These are phyloP conservation scores for Escovopsis weberi DNA, from an alignment of 2,329 filamentous ascomycete species.

Conservation along the genomic window DNA sequence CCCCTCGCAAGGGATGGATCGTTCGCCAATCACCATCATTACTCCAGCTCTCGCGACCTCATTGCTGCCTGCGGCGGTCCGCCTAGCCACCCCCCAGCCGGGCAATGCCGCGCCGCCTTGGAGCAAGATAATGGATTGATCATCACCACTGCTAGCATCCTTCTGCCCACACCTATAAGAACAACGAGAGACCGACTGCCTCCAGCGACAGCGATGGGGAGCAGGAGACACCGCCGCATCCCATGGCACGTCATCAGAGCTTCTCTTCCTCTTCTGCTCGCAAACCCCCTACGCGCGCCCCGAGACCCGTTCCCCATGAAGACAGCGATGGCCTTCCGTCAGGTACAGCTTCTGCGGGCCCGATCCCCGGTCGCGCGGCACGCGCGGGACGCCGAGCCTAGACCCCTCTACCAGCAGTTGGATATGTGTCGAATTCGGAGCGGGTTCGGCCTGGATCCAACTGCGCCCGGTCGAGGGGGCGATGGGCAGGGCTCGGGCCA, in stretches of 20 bases:
- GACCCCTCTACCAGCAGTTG: conserved; percentile 13
- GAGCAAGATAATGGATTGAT: neutral
- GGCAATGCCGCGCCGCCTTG: neutral
- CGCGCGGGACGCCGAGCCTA: conserved; percentile 4
- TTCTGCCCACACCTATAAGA: conserved; percentile 9
- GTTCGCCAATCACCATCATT: conserved; percentile 3
- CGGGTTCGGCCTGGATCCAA: neutral
- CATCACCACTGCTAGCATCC: conserved; percentile 1
- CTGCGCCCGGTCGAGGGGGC: neutral
- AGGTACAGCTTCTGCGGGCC: conserved; percentile 16
- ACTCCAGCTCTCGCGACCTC: neutral
- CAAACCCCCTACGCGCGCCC: too few species aligned
- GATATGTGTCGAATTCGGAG: conserved; percentile 15
- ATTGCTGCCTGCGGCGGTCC: neutral
- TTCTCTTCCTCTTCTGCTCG: conserved; percentile 5
- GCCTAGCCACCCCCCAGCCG: too few species aligned
- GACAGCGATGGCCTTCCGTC: conserved; percentile 5
- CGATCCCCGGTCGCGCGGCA: conserved; percentile 18
- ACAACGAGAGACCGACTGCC: conserved; percentile 4
- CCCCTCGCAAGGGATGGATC: neutral
- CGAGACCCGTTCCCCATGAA: conserved; percentile 1
- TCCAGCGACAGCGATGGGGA: too few species aligned
- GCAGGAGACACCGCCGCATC: conserved; percentile 3
- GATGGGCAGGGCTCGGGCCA: neutral
- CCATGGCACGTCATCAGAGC: conserved; percentile 17